Percentiles rank a stretch among this genome's conserved stretches.
Evolutionary conservation across 257 asterid genomes (phyloP).

Genomic region (Nicotiana tabacum): DNA sequence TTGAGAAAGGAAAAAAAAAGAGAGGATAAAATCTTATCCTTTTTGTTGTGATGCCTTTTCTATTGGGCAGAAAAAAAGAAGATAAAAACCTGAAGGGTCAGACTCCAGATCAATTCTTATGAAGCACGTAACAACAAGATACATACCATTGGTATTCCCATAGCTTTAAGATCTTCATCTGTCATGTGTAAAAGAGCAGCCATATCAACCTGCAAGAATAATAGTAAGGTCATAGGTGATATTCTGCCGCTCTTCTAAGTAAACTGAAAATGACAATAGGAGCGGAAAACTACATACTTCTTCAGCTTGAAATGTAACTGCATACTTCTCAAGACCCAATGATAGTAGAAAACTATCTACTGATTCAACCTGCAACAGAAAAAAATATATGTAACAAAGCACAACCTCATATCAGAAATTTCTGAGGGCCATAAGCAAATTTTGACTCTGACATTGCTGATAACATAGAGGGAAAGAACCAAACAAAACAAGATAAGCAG

Average conservation of each 20-base stretch:
- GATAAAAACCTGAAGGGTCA: neutral
- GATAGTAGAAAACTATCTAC: conserved; percentile 75
- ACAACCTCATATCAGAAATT: neutral
- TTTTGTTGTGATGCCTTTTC: neutral
- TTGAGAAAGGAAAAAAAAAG: too few species aligned
- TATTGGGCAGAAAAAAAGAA: neutral
- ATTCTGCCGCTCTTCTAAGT: conserved; percentile 5
- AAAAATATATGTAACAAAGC: neutral
- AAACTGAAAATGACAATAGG: conserved; percentile 1
- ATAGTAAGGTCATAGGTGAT: neutral
- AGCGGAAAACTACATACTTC: conserved; percentile 50
- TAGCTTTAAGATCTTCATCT: conserved; percentile 90
- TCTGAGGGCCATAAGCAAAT: neutral
- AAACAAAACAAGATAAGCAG: neutral
- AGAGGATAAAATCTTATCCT: too few species aligned
- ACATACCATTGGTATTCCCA: conserved; percentile 92
- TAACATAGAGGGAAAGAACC: neutral
- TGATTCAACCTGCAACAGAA: conserved; percentile 58
- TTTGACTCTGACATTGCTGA: neutral
- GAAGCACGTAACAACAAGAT: neutral
- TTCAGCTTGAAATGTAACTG: conserved; percentile 90
- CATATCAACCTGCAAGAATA: conserved; percentile 81
- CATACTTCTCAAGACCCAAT: conserved; percentile 78
- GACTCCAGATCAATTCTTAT: neutral
- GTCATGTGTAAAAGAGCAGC: conserved; percentile 87